phyloP scores from a whole-genome alignment of 2,329 filamentous ascomycete genomes.

The Corinectria fuckeliana region DNA sequence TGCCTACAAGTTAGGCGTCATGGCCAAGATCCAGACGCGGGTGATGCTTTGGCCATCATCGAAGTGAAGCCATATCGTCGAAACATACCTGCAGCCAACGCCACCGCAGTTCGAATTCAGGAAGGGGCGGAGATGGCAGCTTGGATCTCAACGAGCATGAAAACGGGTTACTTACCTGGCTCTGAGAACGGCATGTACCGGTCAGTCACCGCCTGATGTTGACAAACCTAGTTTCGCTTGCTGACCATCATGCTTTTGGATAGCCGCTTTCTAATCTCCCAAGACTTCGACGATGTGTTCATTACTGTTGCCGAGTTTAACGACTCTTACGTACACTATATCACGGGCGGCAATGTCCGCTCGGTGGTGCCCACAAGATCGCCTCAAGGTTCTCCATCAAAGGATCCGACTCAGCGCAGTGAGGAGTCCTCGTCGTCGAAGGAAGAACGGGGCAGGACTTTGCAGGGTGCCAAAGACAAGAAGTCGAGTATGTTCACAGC shows the following conservation, averaged over 20 bases:
- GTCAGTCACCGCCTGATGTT: neutral
- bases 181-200: neutral
- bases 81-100: neutral
- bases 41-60: neutral
- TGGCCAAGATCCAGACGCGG: neutral
- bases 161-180: neutral
- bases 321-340: neutral
- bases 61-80: neutral
- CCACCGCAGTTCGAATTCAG: neutral
- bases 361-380: neutral
- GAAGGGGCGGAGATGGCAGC: neutral
- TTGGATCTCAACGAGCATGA: neutral
- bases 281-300: neutral
- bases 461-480: neutral
- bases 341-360: neutral
- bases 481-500: neutral
- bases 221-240: neutral
- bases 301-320: neutral
- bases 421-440: neutral
- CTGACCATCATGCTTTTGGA: neutral
- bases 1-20: neutral
- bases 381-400: neutral
- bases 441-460: neutral
- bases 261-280: neutral
- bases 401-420: neutral